These are phyloP conservation scores for Phytophthora fragariae DNA, from an alignment of 352 stramenopile species.

Conservation along the genomic window DNA sequence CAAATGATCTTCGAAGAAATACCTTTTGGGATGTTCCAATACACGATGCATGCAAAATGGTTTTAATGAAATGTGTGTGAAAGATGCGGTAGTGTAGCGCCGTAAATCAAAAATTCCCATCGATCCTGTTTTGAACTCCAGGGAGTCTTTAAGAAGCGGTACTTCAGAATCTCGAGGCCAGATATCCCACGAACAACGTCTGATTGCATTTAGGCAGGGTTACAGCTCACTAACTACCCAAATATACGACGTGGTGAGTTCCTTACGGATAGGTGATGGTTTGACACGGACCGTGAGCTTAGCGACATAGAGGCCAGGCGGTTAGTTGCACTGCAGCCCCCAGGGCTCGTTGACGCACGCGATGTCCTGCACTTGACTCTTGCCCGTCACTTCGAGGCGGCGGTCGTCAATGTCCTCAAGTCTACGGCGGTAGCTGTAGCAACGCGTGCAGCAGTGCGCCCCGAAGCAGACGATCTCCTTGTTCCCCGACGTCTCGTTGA, in stretches of 20 bases:
- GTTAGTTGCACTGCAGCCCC: constrained; percentile 12
- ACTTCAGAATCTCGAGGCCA: too few species aligned
- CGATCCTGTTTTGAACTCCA: too few species aligned
- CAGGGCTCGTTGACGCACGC: not conserved
- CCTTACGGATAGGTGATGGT: not conserved
- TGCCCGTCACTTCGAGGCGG: constrained; percentile 6
- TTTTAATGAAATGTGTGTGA: too few species aligned
- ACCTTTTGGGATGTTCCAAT: too few species aligned
- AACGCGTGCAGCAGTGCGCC: too few species aligned
- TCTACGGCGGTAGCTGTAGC: not conserved
- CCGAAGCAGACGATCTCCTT: not conserved
- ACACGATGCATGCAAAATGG: too few species aligned
- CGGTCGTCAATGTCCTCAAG: not conserved
- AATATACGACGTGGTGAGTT: not conserved
- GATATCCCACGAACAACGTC: not conserved
- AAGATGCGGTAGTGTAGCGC: too few species aligned
- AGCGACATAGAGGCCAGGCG: not conserved
- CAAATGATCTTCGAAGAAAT: too few species aligned
- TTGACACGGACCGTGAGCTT: not conserved
- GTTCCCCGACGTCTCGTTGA: not conserved
- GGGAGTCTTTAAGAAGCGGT: too few species aligned
- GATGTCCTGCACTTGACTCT: constrained; percentile 6
- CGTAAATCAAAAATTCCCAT: too few species aligned
- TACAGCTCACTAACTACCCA: not conserved
- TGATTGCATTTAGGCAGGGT: not conserved